Percentiles rank a stretch among this genome's conserved stretches.
Conservation (phyloP, 345 rosid species). For the Moricandia moricandioides region DNA sequence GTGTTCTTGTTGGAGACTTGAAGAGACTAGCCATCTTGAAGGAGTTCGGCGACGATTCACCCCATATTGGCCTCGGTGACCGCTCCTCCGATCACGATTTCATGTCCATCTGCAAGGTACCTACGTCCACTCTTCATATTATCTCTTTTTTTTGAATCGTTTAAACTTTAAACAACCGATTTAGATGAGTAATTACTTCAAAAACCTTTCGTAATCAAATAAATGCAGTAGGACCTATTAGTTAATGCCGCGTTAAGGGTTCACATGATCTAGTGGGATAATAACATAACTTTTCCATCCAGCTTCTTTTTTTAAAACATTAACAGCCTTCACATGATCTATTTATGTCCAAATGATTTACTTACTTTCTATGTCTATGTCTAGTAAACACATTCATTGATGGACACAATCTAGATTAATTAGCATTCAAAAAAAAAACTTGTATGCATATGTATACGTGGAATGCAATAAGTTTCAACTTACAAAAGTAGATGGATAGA, state of each 20-base stretch:
- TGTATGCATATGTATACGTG: background rate
- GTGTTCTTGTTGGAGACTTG: constrained; percentile 71
- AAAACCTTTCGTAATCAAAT: background rate
- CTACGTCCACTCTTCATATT: background rate
- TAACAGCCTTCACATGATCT: background rate
- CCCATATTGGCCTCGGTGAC: constrained; percentile 91
- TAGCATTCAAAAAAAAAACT: background rate
- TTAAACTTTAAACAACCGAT: background rate
- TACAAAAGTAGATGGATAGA: background rate
- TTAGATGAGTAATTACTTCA: background rate
- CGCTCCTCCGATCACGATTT: constrained; percentile 85
- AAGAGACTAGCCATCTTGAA: constrained; percentile 70
- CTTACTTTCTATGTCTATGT: background rate
- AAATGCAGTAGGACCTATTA: constrained; percentile 18
- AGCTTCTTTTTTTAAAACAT: background rate
- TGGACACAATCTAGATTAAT: background rate
- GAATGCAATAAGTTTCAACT: background rate
- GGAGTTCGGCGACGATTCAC: constrained; percentile 69
- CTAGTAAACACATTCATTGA: background rate
- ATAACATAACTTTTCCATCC: background rate
- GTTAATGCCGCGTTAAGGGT: background rate
- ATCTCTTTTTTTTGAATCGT: background rate
- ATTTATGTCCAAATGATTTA: background rate
- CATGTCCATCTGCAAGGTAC: constrained; percentile 96
- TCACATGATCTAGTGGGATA: constrained; percentile 15